Percentiles rank a stretch among this genome's conserved stretches.
phyloP scores from a whole-genome alignment of 139 green algal genomes.

The Trebouxia sp. region DNA sequence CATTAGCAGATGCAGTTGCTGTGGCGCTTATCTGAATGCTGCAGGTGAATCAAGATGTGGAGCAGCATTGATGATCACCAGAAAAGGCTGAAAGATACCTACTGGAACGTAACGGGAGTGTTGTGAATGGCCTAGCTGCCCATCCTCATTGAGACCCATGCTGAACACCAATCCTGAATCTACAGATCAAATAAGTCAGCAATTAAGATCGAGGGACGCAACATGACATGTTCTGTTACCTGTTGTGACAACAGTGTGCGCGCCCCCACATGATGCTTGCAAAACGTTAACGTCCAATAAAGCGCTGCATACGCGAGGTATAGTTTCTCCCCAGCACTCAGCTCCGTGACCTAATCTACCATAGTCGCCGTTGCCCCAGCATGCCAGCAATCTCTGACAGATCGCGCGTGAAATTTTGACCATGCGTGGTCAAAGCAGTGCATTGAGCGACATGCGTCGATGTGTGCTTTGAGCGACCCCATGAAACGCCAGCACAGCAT shows the following conservation, averaged over 20 bases:
- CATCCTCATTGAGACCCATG: conserved; percentile 70
- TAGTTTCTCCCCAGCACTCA: neutral
- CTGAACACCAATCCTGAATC: conserved; percentile 64
- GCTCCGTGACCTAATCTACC: neutral
- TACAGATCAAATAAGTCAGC: conserved; percentile 1
- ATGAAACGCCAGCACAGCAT: too few species aligned
- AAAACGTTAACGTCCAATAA: neutral
- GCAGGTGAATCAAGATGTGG: too few species aligned
- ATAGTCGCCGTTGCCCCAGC: conserved; percentile 27
- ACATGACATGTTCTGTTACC: neutral
- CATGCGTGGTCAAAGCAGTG: conserved; percentile 10
- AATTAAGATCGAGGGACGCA: neutral
- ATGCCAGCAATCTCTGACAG: neutral
- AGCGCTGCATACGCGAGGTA: neutral
- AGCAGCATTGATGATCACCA: neutral
- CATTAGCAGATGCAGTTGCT: too few species aligned
- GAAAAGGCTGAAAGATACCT: neutral
- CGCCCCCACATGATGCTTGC: conserved; percentile 21
- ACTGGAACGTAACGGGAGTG: conserved; percentile 18
- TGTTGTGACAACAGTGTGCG: conserved; percentile 2
- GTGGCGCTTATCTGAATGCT: too few species aligned
- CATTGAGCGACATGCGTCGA: too few species aligned
- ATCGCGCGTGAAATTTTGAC: neutral
- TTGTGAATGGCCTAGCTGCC: conserved; percentile 61
- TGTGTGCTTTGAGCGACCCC: too few species aligned